Percentiles rank a stretch among this genome's conserved stretches.
Conservation (phyloP, 2,329 filamentous ascomycete genomes). For the Plenodomus tracheiphilus region DNA sequence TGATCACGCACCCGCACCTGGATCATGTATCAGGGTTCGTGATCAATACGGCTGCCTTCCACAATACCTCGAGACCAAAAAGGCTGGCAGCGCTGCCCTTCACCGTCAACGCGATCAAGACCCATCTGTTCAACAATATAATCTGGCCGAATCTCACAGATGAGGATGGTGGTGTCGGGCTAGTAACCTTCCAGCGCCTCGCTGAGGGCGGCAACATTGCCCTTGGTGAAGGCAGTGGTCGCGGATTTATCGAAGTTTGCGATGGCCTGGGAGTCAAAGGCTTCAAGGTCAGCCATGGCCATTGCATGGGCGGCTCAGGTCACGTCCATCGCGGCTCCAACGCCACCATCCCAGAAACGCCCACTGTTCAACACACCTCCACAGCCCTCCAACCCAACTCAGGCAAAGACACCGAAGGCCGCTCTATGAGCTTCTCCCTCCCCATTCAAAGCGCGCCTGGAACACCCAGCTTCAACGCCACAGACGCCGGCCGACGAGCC, state of each 20-base stretch:
- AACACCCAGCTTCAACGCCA: slow-evolving; percentile 33
- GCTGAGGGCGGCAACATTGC: slow-evolving; percentile 86
- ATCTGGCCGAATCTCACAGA: slow-evolving; percentile 98
- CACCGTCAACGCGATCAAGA: slow-evolving; percentile 90
- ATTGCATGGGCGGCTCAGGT: slow-evolving; percentile 70
- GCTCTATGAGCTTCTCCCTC: slow-evolving; percentile 41
- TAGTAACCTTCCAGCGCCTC: slow-evolving; percentile 87
- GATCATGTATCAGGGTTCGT: slow-evolving; percentile 92
- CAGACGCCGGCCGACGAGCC: slow-evolving; percentile 22
- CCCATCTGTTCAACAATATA: slow-evolving; percentile 94
- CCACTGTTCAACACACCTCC: slow-evolving; percentile 24
- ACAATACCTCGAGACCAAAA: slow-evolving; percentile 77
- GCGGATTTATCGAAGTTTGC: slow-evolving; percentile 85
- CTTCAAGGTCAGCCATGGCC: slow-evolving; percentile 85
- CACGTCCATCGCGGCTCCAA: slow-evolving; percentile 50
- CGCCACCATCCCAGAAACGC: slow-evolving; percentile 44
- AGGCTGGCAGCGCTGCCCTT: slow-evolving; percentile 81
- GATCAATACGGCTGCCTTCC: slow-evolving; percentile 87
- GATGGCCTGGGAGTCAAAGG: slow-evolving; percentile 88
- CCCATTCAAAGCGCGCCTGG: slow-evolving; percentile 41
- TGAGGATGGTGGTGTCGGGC: slow-evolving; percentile 89
- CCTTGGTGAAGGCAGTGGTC: slow-evolving; percentile 75
- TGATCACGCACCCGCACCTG: slow-evolving; percentile 96
- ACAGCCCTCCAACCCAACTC: slow-evolving; percentile 20
- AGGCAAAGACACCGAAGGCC: slow-evolving; percentile 29